Evolutionary conservation across 2,329 filamentous ascomycete genomes (phyloP).

Genomic region (Cercospora sojina): DNA sequence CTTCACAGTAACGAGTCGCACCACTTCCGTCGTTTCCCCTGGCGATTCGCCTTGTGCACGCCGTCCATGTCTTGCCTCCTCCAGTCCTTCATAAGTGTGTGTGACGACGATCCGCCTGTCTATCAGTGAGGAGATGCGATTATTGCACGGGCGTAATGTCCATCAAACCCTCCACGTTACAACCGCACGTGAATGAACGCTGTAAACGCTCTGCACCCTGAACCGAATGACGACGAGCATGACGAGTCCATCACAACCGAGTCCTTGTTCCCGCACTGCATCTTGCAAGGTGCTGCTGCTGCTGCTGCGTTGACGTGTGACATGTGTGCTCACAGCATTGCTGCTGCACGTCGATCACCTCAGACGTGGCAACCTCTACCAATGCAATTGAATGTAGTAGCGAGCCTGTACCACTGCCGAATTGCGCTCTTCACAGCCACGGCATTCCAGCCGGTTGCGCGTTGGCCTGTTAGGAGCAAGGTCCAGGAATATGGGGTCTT

Average conservation of each 20-base stretch:
- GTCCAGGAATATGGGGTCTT: neutral
- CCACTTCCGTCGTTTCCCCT: slow-evolving; percentile 4
- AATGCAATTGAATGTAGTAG: neutral
- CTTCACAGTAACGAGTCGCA: neutral
- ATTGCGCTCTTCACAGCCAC: neutral
- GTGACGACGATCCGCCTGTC: neutral
- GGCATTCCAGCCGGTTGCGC: neutral
- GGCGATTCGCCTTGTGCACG: neutral
- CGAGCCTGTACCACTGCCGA: neutral
- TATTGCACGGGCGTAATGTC: neutral
- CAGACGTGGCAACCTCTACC: neutral
- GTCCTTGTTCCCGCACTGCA: neutral
- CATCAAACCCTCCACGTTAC: neutral
- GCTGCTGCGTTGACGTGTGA: neutral
- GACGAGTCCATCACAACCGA: neutral
- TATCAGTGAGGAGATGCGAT: neutral
- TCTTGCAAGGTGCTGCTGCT: neutral
- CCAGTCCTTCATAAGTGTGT: neutral
- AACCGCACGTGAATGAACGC: neutral
- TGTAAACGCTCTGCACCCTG: neutral
- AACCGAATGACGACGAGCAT: neutral
- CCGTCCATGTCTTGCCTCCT: neutral
- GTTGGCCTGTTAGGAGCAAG: neutral
- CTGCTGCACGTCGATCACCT: neutral
- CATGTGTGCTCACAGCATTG: neutral